Base-by-base conservation (phyloP, 2,329 filamentous ascomycete species). In the Sporothrix brunneoviolacea region DNA sequence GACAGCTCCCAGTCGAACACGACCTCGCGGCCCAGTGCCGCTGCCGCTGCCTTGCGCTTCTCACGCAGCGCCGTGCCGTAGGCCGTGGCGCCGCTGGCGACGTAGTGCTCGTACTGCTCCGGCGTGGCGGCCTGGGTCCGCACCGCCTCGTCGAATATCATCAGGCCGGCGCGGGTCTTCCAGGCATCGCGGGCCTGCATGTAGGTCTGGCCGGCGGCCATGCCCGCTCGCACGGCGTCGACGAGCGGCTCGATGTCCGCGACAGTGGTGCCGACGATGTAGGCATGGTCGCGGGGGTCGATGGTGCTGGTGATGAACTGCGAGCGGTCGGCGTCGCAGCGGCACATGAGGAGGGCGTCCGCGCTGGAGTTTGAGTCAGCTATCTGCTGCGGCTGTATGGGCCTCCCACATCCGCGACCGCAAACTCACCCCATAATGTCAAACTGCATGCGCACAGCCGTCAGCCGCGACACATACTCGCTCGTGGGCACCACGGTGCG, bases 221-320 rank as follows among this genome's bases (percentile, higher is more conserved):
- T 50, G 18, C 61, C 64, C 4, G 58, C 55, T 15, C 50, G 37
- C 0, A 66, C 42, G 2, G 56, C 59, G 15, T 61, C 55, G 7
- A 57, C 57, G 8, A 68, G 53, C 13, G 62, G 57, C 48, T 60
- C 56, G 2, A 68, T 54, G 1, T 55, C 48, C 15, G 30, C 15
- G 21, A 60, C 59, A 2, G 67, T 70, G 0, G 68, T 67, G 1
- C 68, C 68, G 6, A 67, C 56, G 8, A 70, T 62, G 53, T 68
- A 70, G 38, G 64, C 62, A 41, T 70, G 68, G 41, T 70, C 68
- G 4, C 68, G 57, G 6, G 61, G 53, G 50, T 70, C 68, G 8
- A 67, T 60, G 3, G 63, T 59, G 57, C 63, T 65, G 0, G 66
- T 68, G 54, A 70, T 69, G 51, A 69, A 70, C 48, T 69, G 61